Evolutionary conservation across 2,329 filamentous ascomycete genomes (phyloP).

Genomic region (Metarhizium robertsii): DNA sequence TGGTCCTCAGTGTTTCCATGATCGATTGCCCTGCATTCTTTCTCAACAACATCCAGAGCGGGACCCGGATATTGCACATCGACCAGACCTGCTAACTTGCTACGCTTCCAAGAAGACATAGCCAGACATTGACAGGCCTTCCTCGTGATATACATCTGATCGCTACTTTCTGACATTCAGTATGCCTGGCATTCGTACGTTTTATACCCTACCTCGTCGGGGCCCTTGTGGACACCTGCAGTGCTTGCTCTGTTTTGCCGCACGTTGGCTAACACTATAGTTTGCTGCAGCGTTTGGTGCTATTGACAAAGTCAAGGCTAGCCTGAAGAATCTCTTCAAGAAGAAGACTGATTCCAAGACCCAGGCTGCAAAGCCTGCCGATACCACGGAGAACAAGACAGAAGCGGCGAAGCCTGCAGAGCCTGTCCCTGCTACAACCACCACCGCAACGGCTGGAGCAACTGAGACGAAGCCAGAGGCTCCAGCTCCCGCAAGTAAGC

Average conservation of each 20-base stretch:
- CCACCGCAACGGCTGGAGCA: conserved; percentile 19
- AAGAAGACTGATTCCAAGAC: conserved; percentile 31
- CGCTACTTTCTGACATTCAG: conserved; percentile 13
- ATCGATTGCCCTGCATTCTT: background rate
- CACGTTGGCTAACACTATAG: background rate
- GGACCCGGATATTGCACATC: background rate
- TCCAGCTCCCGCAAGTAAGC: conserved; percentile 22
- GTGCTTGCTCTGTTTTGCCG: background rate
- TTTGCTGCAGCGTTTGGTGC: conserved; percentile 33
- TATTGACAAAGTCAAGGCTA: conserved; percentile 45
- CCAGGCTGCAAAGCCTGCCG: background rate
- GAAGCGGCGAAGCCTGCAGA: conserved; percentile 8
- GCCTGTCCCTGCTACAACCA: conserved; percentile 16
- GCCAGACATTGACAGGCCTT: background rate
- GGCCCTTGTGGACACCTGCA: background rate
- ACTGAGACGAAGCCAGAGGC: conserved; percentile 26
- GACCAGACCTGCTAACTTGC: background rate
- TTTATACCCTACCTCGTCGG: conserved; percentile 1
- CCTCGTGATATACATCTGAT: background rate
- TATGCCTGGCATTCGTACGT: conserved; percentile 47
- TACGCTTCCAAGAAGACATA: background rate
- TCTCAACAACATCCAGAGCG: background rate
- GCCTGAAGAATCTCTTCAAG: conserved; percentile 45
- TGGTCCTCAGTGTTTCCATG: background rate
- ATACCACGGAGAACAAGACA: conserved; percentile 12